phyloP scores from a whole-genome alignment of 1,284 basidiomycete species.

The Trametes versicolor region DNA sequence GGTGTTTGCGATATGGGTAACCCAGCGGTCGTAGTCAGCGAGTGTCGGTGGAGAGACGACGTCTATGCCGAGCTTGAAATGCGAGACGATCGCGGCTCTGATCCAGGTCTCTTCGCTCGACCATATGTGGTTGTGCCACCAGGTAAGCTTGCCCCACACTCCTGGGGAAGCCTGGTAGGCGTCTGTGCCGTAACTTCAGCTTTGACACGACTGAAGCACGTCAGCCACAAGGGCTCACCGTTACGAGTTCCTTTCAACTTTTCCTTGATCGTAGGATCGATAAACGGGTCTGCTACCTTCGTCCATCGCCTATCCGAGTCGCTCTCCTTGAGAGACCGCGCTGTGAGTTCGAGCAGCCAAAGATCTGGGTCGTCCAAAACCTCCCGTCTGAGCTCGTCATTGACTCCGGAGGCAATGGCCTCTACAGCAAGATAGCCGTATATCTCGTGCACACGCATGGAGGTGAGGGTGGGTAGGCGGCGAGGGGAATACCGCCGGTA shows the following conservation, averaged over 20 bases:
- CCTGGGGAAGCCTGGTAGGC: background rate
- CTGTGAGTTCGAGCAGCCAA: background rate
- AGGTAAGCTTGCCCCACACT: background rate
- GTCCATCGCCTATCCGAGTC: no score
- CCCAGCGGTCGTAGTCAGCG: background rate
- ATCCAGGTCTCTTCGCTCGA: background rate
- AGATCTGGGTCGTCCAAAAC: constrained; percentile 4
- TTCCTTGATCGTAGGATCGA: background rate
- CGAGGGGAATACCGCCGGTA: constrained; percentile 13
- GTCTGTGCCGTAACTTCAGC: background rate
- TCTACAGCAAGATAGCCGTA: background rate
- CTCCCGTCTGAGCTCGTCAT: background rate
- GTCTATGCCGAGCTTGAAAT: no score
- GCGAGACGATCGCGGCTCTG: background rate
- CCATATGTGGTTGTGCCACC: constrained; percentile 16
- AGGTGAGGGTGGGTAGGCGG: constrained; percentile 10
- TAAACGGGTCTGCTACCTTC: no score
- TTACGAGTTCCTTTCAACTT: background rate
- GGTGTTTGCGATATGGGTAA: constrained; percentile 8
- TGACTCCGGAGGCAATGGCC: background rate
- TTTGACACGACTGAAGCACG: no score
- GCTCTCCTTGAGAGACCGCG: background rate
- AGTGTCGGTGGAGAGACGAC: no score
- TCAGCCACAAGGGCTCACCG: background rate
- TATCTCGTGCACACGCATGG: background rate